These are phyloP conservation scores for Malus domestica DNA, from an alignment of 306 rosid genomes.

Conservation along the genomic window ASM211411v1 NC_041790.1:14505001-14505500, in stretches of 20 bases:
- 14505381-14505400: slow-evolving; percentile 44
- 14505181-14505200: not conserved
- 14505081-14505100: slow-evolving; percentile 12
- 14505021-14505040: slow-evolving; percentile 9
- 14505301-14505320: not conserved
- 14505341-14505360: slow-evolving; percentile 81
- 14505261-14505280: slow-evolving; percentile 1
- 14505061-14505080: slow-evolving; percentile 10
- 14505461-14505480: slow-evolving; percentile 68
- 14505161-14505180: not conserved
- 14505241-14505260: slow-evolving; percentile 5
- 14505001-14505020: not conserved
- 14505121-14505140: not conserved
- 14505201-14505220: not conserved
- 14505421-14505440: slow-evolving; percentile 58
- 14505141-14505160: not conserved
- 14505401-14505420: slow-evolving; percentile 57
- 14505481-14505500: slow-evolving; percentile 86
- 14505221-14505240: slow-evolving; percentile 15
- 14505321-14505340: slow-evolving; percentile 53
- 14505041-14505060: slow-evolving; percentile 17
- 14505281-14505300: not conserved
- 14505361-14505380: slow-evolving; percentile 56
- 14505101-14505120: not conserved
- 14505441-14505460: slow-evolving; percentile 76